Evolutionary conservation across 345 rosid species (phyloP), one percentile per base, ranked within the genome.

Genomic region (Alliaria petiolata): DNA sequence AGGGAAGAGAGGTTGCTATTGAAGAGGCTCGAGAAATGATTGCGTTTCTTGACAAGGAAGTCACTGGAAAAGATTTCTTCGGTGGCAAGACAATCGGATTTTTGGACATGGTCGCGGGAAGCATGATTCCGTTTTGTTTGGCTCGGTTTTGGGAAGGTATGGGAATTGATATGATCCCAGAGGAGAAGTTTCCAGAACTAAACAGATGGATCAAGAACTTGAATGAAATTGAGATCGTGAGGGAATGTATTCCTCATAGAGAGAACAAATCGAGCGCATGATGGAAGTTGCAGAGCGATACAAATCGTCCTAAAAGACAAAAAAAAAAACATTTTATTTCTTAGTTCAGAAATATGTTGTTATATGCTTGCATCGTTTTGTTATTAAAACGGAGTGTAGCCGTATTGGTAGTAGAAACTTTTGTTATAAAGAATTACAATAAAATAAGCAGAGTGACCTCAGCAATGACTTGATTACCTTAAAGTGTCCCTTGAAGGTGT

Each of bases 11-110:
- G 35, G 11, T 72, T 42, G 65, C 47, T 3, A n/a, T 63, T 17
- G 61, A 81, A 35, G 80, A 75, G 31, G 34, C 65, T 28, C 62
- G 1, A 10, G 22, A 33, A 35, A 60, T 16, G 7, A 4, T 76
- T 19, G 58, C 34, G 62, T 11, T 67, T 11, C 69, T 81, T 33
- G 82, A 78, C 58, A 65, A 69, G 15, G 64, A 64, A 58, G 39
- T 76, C 5, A 72, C 36, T 1, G 60, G 68, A n/a, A 72, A 76
- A 67, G 28, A 66, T 3, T 81, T 78, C 45, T 78, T 81, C 19
- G 84, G 78, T 2, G 81, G 84, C 7, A 38, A 74, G 9, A 63
- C 38, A 0, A 22, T 50, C 0, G 80, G 84, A 45, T 56, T 51
- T 11, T 42, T 78, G 51, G 82, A 75, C 63, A 22, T 75, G 46